Evolutionary conservation across 1,284 basidiomycete genomes (phyloP).

Genomic region (Puccinia novopanici): DNA sequence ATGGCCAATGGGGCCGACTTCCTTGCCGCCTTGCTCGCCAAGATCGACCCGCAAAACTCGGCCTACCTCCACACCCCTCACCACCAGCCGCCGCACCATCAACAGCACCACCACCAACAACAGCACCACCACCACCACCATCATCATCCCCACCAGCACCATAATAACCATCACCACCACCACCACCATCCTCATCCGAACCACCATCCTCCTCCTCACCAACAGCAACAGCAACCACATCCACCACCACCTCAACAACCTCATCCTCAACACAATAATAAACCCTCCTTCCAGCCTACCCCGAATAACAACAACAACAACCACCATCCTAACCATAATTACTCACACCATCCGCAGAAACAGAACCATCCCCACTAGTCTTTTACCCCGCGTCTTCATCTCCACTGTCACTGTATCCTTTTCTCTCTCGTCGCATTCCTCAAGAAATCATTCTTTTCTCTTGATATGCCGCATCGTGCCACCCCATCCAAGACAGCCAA

Average conservation of each 20-base stretch:
- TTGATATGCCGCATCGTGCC: too few relatives aligned
- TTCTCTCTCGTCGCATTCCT: too few relatives aligned
- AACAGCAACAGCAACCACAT: neutral
- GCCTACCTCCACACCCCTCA: neutral
- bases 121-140: neutral
- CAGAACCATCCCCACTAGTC: too few relatives aligned
- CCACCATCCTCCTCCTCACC: neutral
- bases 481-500: too few relatives aligned
- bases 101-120: neutral
- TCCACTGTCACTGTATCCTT: too few relatives aligned
- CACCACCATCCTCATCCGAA: neutral
- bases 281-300: too few relatives aligned
- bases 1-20: constrained; percentile 44
- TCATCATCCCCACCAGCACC: neutral
- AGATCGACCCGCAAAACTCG: constrained; percentile 10
- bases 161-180: neutral
- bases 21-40: constrained; percentile 1
- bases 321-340: too few relatives aligned
- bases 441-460: too few relatives aligned
- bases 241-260: neutral
- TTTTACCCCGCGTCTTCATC: too few relatives aligned
- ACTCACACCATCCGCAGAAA: too few relatives aligned
- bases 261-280: neutral
- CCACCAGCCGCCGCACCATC: neutral
- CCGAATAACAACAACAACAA: too few relatives aligned